Conservation (phyloP, 306 rosid species). For the Trifolium fragiferum region DNA sequence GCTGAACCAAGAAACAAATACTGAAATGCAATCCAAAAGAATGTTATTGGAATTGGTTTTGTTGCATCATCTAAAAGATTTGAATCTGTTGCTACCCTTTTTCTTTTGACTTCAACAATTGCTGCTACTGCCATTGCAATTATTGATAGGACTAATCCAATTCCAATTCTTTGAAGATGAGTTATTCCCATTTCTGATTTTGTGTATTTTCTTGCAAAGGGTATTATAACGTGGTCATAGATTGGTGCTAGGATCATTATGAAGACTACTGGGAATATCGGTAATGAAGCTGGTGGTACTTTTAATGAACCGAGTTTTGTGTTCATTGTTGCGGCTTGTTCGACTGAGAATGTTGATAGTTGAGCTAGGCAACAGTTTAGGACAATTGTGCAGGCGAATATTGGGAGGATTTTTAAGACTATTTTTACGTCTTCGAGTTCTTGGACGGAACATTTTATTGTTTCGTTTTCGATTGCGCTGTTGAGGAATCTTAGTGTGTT, state of each 20-base stretch:
- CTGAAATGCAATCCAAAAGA: slow-evolving; percentile 87
- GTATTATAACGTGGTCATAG: slow-evolving; percentile 80
- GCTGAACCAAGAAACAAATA: slow-evolving; percentile 92
- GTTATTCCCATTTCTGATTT: slow-evolving; percentile 82
- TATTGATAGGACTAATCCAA: slow-evolving; percentile 75
- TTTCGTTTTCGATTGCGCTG: slow-evolving; percentile 54
- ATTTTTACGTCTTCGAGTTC: slow-evolving; percentile 86
- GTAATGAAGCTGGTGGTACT: slow-evolving; percentile 92
- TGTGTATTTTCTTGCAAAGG: slow-evolving; percentile 65
- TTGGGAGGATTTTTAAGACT: slow-evolving; percentile 74
- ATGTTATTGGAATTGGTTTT: slow-evolving; percentile 70
- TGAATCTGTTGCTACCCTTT: slow-evolving; percentile 56
- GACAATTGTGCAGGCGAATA: slow-evolving; percentile 85
- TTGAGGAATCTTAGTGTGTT: slow-evolving; percentile 69
- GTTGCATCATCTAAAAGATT: slow-evolving; percentile 54
- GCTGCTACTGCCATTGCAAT: slow-evolving; percentile 92
- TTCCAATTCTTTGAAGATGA: slow-evolving; percentile 84
- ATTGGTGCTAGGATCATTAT: slow-evolving; percentile 83
- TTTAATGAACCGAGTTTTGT: slow-evolving; percentile 74
- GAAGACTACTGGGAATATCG: slow-evolving; percentile 81
- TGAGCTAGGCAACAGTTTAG: slow-evolving; percentile 93
- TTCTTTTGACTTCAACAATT: slow-evolving; percentile 75
- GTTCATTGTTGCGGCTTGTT: slow-evolving; percentile 94
- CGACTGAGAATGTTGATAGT: slow-evolving; percentile 88
- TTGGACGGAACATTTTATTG: slow-evolving; percentile 65